A percentile compares a stretch with the other conserved stretches of the same genome.
These are phyloP conservation scores for Yamadazyma atmosphaerica DNA, from an alignment of 1,139 yeast genomes.

Conservation along the genomic window DNA sequence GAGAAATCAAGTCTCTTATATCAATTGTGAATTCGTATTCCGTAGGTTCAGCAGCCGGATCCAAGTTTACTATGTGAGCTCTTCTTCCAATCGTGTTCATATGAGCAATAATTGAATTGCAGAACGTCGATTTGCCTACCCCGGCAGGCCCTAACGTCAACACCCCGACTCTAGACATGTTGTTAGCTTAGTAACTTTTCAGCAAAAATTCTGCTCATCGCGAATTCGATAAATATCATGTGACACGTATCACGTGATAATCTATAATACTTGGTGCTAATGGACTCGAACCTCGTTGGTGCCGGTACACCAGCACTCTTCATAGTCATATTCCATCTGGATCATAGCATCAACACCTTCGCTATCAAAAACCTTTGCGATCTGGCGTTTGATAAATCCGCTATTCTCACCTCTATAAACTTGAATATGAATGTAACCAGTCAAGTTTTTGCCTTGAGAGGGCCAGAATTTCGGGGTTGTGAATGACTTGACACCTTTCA, in stretches of 20 bases:
- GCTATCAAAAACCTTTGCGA: slow-evolving; percentile 44
- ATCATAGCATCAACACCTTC: slow-evolving; percentile 50
- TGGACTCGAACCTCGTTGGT: no score
- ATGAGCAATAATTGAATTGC: slow-evolving; percentile 82
- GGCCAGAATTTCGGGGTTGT: slow-evolving; percentile 95
- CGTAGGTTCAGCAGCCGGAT: slow-evolving; percentile 96
- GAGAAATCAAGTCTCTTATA: slow-evolving; percentile 83
- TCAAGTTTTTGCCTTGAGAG: slow-evolving; percentile 31
- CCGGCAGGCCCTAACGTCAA: slow-evolving; percentile 97
- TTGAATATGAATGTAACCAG: slow-evolving; percentile 70
- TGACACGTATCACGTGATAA: neutral
- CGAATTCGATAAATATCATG: neutral
- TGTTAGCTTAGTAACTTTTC: neutral
- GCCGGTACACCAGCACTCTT: slow-evolving; percentile 71
- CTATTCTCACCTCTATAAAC: slow-evolving; percentile 67
- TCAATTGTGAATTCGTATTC: slow-evolving; percentile 92
- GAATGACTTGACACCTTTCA: slow-evolving; percentile 82
- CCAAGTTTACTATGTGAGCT: slow-evolving; percentile 91
- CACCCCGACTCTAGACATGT: slow-evolving; percentile 95
- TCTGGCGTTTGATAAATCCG: slow-evolving; percentile 58
- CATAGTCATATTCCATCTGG: slow-evolving; percentile 60
- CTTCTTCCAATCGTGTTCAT: slow-evolving; percentile 90
- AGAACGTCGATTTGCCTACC: slow-evolving; percentile 90
- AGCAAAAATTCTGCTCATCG: neutral
- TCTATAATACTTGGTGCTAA: no score